Percentiles rank a stretch among this genome's conserved stretches.
phyloP scores from a whole-genome alignment of 2,329 filamentous ascomycete species.

The Venturia oleaginea region DNA sequence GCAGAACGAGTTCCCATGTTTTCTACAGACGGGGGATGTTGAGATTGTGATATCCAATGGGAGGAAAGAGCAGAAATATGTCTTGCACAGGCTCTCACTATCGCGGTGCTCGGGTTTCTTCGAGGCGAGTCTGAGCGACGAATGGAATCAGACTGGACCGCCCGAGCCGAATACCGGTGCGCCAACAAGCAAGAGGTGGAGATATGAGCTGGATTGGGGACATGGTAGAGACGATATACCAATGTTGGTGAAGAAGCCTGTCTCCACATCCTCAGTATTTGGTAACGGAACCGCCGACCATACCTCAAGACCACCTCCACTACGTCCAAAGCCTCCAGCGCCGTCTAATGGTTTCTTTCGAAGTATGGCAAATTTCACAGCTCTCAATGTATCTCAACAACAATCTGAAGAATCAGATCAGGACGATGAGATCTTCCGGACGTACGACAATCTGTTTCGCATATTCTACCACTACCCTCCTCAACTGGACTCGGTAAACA shows the following conservation, averaged over 20 bases:
- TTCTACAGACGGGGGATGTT: slow-evolving; percentile 83
- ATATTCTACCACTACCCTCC: slow-evolving; percentile 94
- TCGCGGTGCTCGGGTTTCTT: slow-evolving; percentile 92
- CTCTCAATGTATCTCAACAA: slow-evolving; percentile 41
- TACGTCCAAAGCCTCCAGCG: slow-evolving; percentile 54
- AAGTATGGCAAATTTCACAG: slow-evolving; percentile 72
- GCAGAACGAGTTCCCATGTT: slow-evolving; percentile 88
- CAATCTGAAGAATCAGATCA: neutral
- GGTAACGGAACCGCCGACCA: slow-evolving; percentile 21
- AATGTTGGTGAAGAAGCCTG: slow-evolving; percentile 78
- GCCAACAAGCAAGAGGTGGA: slow-evolving; percentile 56
- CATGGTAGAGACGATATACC: slow-evolving; percentile 64
- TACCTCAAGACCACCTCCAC: slow-evolving; percentile 38
- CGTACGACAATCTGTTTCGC: slow-evolving; percentile 93
- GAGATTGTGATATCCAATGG: slow-evolving; percentile 70
- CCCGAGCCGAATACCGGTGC: slow-evolving; percentile 27
- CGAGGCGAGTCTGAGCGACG: slow-evolving; percentile 70
- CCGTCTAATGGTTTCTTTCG: slow-evolving; percentile 64
- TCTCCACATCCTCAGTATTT: slow-evolving; percentile 20
- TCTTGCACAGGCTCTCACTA: slow-evolving; percentile 79
- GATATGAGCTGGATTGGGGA: slow-evolving; percentile 78
- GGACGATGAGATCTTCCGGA: slow-evolving; percentile 64
- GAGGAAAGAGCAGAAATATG: slow-evolving; percentile 69
- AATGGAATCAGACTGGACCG: slow-evolving; percentile 50
- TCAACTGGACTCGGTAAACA: slow-evolving; percentile 72